Evolutionary conservation across 1,139 yeast genomes (phyloP).

Genomic region (Blastobotrys arbuscula): DNA sequence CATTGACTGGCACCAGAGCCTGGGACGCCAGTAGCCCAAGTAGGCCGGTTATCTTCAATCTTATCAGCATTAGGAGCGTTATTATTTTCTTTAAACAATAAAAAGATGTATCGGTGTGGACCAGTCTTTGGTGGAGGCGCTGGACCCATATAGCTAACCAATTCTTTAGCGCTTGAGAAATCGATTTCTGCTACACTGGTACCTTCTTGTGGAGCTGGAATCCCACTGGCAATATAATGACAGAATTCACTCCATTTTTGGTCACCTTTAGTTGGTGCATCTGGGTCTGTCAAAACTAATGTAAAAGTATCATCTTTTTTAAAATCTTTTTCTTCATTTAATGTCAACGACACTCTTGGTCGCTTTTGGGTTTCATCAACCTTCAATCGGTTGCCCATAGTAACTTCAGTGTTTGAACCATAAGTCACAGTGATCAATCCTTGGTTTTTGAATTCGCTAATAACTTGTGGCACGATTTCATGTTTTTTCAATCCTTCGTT

Average conservation of each 20-base stretch:
- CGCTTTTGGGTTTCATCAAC: conserved; percentile 57
- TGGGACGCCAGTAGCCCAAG: conserved; percentile 80
- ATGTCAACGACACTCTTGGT: conserved; percentile 65
- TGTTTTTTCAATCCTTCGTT: conserved; percentile 56
- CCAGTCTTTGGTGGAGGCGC: conserved; percentile 84
- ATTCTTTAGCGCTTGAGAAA: conserved; percentile 27
- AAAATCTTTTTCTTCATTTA: conserved; percentile 39
- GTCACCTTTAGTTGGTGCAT: conserved; percentile 80
- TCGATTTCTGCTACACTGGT: conserved; percentile 33
- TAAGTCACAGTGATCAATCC: conserved; percentile 43
- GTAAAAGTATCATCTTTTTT: conserved; percentile 53
- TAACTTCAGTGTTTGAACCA: conserved; percentile 50
- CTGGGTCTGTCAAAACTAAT: conserved; percentile 83
- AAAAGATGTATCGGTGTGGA: conserved; percentile 71
- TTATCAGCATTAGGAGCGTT: conserved; percentile 1
- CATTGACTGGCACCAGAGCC: conserved; percentile 73
- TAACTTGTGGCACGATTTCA: conserved; percentile 56
- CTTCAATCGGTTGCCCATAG: conserved; percentile 70
- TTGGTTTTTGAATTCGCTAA: conserved; percentile 34
- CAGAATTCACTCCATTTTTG: conserved; percentile 85
- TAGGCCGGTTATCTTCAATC: conserved; percentile 50
- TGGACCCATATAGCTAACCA: conserved; percentile 63
- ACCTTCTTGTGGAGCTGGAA: conserved; percentile 37
- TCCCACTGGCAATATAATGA: conserved; percentile 68
- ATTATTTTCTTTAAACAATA: conserved; percentile 56